Base-by-base conservation (phyloP, 1,284 basidiomycete genomes). In the Heliocybe sulcata region DNA sequence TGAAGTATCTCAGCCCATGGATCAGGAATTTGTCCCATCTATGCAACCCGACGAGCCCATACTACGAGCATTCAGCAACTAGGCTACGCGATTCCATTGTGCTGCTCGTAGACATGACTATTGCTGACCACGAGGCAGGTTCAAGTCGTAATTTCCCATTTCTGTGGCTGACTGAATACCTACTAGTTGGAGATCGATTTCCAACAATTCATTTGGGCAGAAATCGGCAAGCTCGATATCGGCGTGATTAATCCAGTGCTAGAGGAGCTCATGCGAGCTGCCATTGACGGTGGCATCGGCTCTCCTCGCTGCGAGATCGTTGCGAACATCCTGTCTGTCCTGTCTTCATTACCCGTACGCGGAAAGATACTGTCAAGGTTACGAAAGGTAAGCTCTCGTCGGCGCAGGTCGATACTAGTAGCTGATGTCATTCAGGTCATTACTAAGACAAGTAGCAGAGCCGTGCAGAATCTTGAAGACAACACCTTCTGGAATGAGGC, bases 1-100 rank as follows among this genome's bases (percentile, higher is more conserved):
- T 94, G 19, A 82, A 87, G 57, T 94, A 93, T 64, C 78, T 94
- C 72, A 81, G 79, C 47, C 91, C 93, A 1, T 96, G 93, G 93
- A 77, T 95, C 49, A 83, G 79, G 66, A 94, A 94, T 63, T 72
- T 96, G 1, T 75, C 81, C 1, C 66, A 74, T 20, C 94, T 90
- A 61, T 80, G 82, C 35, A 85, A 87, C 61, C 86, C 91, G 1
- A 81, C 82, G 1, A 79, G 77, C 59, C 67, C 73, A 25, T 67
- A 83, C 22, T 90, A 80, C 58, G 89, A 92, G 56, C 76, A 81
- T 38, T 87, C 87, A 1, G 85, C 83, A 3, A 80, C 84, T 3
- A 78, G 83, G 59, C 70, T 94, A 20, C 80, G 89, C 11, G 91
- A 94, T 64, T 87, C 87, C 59, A 77, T 94, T 52, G 81, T 90